These are phyloP conservation scores for Starmerella bacillaris DNA, from an alignment of 805 yeast genomes.

Conservation along the genomic window DNA sequence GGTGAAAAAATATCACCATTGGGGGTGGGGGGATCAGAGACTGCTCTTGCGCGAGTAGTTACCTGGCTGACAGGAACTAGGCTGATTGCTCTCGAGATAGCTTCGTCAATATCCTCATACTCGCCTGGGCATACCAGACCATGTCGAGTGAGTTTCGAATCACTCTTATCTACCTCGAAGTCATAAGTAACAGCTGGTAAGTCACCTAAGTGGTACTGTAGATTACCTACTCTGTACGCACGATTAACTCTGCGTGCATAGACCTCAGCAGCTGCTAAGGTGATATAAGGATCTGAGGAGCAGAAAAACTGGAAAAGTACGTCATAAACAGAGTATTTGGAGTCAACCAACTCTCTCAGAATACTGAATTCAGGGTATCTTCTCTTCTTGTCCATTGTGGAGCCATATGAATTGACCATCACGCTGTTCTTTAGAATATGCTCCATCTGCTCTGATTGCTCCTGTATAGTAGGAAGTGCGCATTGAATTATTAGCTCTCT, in stretches of 20 bases:
- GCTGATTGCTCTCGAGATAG: constrained; percentile 56
- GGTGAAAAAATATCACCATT: constrained; percentile 12
- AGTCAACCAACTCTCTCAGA: constrained; percentile 82
- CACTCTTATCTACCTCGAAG: constrained; percentile 25
- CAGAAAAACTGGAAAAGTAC: constrained; percentile 82
- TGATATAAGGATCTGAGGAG: constrained; percentile 69
- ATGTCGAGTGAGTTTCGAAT: constrained; percentile 33
- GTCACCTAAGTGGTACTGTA: constrained; percentile 38
- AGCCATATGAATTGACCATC: constrained; percentile 70
- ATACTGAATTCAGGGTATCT: constrained; percentile 65
- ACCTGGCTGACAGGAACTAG: constrained; percentile 34
- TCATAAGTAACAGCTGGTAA: constrained; percentile 56
- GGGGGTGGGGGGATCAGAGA: constrained; percentile 18
- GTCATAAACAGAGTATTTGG: constrained; percentile 90
- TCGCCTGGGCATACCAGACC: constrained; percentile 27
- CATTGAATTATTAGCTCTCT: constrained; percentile 93
- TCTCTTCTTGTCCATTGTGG: constrained; percentile 25
- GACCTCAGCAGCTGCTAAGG: constrained; percentile 92
- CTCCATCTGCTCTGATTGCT: constrained; percentile 92
- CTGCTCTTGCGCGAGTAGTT: constrained; percentile 27
- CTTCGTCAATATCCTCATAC: constrained; percentile 79
- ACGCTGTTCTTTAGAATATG: constrained; percentile 86
- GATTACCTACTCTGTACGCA: constrained; percentile 74
- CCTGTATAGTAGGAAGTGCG: constrained; percentile 87
- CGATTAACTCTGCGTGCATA: constrained; percentile 93